Base-by-base conservation (phyloP, 148 eudicot species). In the Arctostaphylos glauca region DNA sequence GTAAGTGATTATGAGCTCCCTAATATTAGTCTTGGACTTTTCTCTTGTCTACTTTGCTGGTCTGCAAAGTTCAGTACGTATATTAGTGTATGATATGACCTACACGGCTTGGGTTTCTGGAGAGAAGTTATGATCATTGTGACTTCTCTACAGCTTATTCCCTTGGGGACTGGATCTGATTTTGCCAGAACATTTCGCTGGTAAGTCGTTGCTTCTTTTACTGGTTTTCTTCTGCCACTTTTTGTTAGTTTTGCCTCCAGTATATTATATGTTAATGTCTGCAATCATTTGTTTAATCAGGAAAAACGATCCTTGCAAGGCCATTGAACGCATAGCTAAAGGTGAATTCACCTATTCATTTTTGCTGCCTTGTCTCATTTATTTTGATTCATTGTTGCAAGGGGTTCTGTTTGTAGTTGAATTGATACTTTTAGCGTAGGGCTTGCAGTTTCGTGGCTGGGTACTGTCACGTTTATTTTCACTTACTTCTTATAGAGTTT, bases 101-200 rank as follows among this genome's bases (percentile, higher is more conserved):
- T 76, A 60, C 74, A 73, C 56, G 67, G 72, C 16, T 74, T 66
- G 79, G 71, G 78, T 79, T 79, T 74, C 50, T 41, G 54, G 66
- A 47, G 70, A 53, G 70, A 56, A 54, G 16, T 50, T 31, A 44
- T 66, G 50, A 79, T 72, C 25, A 58, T 66, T 79, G 43, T 58
- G 48, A 64, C 23, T 86, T 81, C 85, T 87, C 70, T 85, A 83
- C 92, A 96, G 99, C 89, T 96, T 78, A 96, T 96, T 41, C 99
- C 99, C 49, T 85, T 96, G 86, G 99, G 99, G 74, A 96, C 99
- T 84, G 99, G 99, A 73, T 96, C 99, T 77, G 99, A 96, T 90
- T 96, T 96, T 89, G 97, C 98, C 54, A 87, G 99, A 84, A 96
- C 98, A 44, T 89, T 89, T 86, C 92, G 93, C 84, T 96, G 99